These are phyloP conservation scores for Moniliophthora roreri DNA, from an alignment of 1,284 basidiomycete genomes.

Conservation along the genomic window DNA sequence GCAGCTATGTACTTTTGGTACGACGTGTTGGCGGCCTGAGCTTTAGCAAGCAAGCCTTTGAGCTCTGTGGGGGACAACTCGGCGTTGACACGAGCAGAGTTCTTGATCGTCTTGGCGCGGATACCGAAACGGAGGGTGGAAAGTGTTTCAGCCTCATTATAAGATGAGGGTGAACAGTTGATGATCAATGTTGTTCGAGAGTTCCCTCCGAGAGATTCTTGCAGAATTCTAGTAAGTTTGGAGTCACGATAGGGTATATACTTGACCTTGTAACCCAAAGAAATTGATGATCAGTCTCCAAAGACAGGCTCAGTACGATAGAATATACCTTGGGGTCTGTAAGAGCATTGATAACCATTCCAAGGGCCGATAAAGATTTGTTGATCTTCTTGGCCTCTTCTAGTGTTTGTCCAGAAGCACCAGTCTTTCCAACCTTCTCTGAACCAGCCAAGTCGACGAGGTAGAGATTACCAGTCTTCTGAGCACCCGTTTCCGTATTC, in stretches of 20 bases:
- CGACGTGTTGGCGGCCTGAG: conserved; percentile 81
- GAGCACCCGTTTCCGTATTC: conserved; percentile 93
- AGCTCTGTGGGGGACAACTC: conserved; percentile 97
- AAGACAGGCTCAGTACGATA: conserved; percentile 4
- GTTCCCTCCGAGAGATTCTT: conserved; percentile 99
- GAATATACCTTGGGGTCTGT: conserved; percentile 86
- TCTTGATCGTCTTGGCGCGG: conserved; percentile 99
- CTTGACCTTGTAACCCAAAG: conserved; percentile 72
- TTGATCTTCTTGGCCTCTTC: conserved; percentile 99
- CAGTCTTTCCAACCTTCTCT: conserved; percentile 99
- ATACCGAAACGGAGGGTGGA: conserved; percentile 98
- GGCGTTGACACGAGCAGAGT: conserved; percentile 97
- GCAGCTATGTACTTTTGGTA: conserved; percentile 88
- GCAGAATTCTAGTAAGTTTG: conserved; percentile 97
- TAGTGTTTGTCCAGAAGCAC: conserved; percentile 96
- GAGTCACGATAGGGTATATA: conserved; percentile 99
- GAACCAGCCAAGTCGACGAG: conserved; percentile 98
- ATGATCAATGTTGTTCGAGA: conserved; percentile 98
- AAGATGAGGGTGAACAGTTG: conserved; percentile 97
- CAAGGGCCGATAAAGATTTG: conserved; percentile 95
- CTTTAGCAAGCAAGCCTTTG: conserved; percentile 89
- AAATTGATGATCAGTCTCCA: conserved; percentile 12
- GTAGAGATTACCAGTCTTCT: conserved; percentile 96
- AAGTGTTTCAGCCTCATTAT: conserved; percentile 97
- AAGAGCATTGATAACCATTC: conserved; percentile 99